Base-by-base conservation (phyloP, 139 green algal species). In the Haematococcus lacustris region DNA sequence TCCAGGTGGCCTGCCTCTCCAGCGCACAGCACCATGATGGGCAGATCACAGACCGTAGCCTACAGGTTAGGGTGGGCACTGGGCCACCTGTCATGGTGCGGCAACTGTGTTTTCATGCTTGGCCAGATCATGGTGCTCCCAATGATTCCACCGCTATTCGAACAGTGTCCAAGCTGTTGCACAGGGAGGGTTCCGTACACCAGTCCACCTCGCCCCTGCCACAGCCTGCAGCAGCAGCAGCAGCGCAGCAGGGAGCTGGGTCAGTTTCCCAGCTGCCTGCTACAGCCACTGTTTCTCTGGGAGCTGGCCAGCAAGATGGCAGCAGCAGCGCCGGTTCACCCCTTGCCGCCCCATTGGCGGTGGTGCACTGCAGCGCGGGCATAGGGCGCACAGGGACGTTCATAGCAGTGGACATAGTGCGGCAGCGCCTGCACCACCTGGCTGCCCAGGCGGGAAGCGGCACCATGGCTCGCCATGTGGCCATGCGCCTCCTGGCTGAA, bases 351-450 rank as follows among this genome's bases (percentile, higher is more conserved):
- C 34, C 6, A 34, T 76, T 66, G 5, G 74, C 83, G 21, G 73
- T 83, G 3, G 83, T 86, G 66, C 83, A 88, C 68, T 91, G 88
- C 80, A 87, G 76, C 69, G 93, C 93, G 3, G 93, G 93, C 73
- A 94, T 97, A 26, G 83, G 83, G 17, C 73, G 80, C 38, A 85
- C 80, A 7, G 91, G 91, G 30, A 89, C 90, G 0, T 95, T 97
- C 68, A 50, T 79, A 47, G 88, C 84, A 13, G 76, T 97, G n/a
- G 88, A 97, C 76, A 82, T 94, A 0, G 50, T 89, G 41, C 73
- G 91, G 38, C 79, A 85, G 41, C 73, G 90, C 33, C 68, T 96
- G 71, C 72, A 72, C 28, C 13, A 13, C 13, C 21, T 57, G 47
- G 47, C 47, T 28, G 47, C 47, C 30, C 30, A 13, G 28, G 59